phyloP scores from a whole-genome alignment of 257 asterid genomes.

The Forsythia suspensa region DNA sequence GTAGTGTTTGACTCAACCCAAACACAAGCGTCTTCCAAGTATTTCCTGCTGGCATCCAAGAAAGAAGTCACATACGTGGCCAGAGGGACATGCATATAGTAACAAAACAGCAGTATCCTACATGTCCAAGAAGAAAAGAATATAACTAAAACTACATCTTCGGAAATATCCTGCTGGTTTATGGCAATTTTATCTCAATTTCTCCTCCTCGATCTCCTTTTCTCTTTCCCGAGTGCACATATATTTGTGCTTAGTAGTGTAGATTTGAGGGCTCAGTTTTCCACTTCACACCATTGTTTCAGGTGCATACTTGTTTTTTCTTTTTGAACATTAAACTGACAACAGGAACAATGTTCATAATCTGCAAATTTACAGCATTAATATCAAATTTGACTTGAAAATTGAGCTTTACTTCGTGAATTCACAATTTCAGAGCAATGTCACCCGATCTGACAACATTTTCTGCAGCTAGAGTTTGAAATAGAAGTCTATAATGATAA shows the following conservation, averaged over 20 bases:
- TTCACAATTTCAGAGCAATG: not conserved
- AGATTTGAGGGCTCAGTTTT: not conserved
- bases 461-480: too few species aligned
- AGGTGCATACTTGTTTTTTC: not conserved
- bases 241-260: not conserved
- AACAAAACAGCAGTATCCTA: not conserved
- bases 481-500: not conserved
- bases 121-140: not conserved
- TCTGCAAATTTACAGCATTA: not conserved
- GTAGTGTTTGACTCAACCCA: slow-evolving; percentile 27
- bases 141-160: not conserved
- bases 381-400: not conserved
- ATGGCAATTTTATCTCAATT: not conserved
- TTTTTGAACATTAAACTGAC: too few species aligned
- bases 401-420: not conserved
- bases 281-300: not conserved
- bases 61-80: slow-evolving; percentile 20
- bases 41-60: slow-evolving; percentile 61
- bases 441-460: too few species aligned
- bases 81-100: slow-evolving; percentile 5
- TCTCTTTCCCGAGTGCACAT: not conserved
- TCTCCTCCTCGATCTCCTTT: not conserved
- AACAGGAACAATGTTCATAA: too few species aligned
- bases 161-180: not conserved
- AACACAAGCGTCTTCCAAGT: slow-evolving; percentile 85